These are phyloP conservation scores for Populus pruinosa DNA, from an alignment of 345 rosid species.

Conservation along the genomic window DNA sequence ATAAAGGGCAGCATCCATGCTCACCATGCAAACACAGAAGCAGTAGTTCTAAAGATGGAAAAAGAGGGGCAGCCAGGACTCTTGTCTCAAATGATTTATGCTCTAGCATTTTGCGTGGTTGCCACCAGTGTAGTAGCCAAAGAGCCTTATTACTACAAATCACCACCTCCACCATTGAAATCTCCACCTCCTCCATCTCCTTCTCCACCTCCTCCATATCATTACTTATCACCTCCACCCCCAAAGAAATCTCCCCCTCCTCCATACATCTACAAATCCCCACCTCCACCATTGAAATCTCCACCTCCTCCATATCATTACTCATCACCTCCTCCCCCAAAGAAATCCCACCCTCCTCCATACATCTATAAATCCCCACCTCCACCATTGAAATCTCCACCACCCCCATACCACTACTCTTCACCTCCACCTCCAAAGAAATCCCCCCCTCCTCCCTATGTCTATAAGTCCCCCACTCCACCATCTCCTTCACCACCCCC, in stretches of 20 bases:
- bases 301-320: neutral
- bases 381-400: neutral
- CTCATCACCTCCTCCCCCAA: neutral
- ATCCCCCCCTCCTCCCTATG: neutral
- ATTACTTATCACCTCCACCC: too few species aligned
- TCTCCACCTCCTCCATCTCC: neutral
- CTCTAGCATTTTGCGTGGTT: constrained; percentile 22
- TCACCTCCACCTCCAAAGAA: neutral
- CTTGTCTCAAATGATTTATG: constrained; percentile 29
- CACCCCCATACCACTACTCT: constrained; percentile 2
- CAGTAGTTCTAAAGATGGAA: constrained; percentile 13
- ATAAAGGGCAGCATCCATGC: constrained; percentile 4
- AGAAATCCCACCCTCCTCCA: neutral
- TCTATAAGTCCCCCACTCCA: neutral
- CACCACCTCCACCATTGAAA: constrained; percentile 4
- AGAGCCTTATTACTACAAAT: constrained; percentile 15
- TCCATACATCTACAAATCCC: neutral
- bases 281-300: neutral
- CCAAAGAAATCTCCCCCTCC: neutral
- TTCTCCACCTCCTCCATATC: neutral
- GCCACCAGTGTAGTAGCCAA: constrained; percentile 19
- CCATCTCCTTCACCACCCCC: neutral
- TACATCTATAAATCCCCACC: too few species aligned
- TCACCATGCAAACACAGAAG: neutral
- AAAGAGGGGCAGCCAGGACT: constrained; percentile 15